A percentile compares a stretch with the other conserved stretches of the same genome.
Evolutionary conservation across 2,329 filamentous ascomycete species (phyloP).

Genomic region (Beauveria sp.): DNA sequence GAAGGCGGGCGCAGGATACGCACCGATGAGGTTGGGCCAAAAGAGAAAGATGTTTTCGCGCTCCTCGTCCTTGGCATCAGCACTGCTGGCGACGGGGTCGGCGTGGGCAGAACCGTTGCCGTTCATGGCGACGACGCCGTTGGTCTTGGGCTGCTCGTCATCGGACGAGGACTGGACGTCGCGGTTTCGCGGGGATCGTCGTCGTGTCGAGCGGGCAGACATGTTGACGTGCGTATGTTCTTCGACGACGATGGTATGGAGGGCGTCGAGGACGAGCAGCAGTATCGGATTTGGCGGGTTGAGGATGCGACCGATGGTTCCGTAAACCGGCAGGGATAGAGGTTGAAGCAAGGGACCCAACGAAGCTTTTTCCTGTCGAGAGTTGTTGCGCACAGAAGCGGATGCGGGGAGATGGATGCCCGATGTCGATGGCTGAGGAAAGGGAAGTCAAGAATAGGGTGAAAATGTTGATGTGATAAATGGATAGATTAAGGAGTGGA

Average conservation of each 20-base stretch:
- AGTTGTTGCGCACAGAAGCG: background rate
- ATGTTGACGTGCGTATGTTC: constrained; percentile 18
- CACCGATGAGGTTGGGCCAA: constrained; percentile 75
- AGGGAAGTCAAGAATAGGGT: background rate
- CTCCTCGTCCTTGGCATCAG: constrained; percentile 22
- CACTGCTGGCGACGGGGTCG: constrained; percentile 24
- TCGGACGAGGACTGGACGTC: constrained; percentile 9
- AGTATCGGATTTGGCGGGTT: background rate
- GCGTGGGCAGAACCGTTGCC: constrained; percentile 37
- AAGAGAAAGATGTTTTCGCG: constrained; percentile 76
- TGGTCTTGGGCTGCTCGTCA: background rate
- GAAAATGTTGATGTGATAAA: background rate
- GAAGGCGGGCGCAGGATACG: constrained; percentile 18
- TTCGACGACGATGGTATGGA: too few relatives aligned
- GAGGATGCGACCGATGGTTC: constrained; percentile 2
- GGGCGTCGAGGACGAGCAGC: background rate
- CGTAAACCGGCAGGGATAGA: background rate
- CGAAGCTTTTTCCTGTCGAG: background rate
- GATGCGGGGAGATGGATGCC: background rate
- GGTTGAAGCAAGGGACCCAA: background rate
- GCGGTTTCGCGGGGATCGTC: constrained; percentile 28
- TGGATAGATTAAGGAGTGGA: constrained; percentile 8
- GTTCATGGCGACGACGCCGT: constrained; percentile 27
- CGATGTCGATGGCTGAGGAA: background rate
- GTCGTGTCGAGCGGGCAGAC: constrained; percentile 32